A percentile compares a stretch with the other conserved stretches of the same genome.
Conservation (phyloP, 768 basidiomycete genomes). For the Termitomyces sp. region DNA sequence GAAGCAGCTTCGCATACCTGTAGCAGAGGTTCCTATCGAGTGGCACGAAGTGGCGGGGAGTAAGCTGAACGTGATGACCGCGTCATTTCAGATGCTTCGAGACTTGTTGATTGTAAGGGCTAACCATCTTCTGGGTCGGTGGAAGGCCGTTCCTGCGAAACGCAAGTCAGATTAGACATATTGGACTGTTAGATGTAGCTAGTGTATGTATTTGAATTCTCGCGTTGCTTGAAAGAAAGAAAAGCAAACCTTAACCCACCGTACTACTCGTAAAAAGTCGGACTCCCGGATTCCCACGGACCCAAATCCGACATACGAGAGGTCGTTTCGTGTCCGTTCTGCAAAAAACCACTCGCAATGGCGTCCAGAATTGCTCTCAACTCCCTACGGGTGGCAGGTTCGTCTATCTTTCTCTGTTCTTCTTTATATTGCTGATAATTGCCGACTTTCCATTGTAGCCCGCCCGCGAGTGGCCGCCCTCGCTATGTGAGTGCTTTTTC, state of each 20-base stretch:
- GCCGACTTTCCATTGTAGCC: constrained; percentile 31
- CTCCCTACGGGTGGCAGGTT: constrained; percentile 61
- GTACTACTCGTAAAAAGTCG: no score
- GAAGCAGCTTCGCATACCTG: constrained; percentile 72
- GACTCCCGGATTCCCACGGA: no score
- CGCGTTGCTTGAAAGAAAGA: no score
- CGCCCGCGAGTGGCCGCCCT: constrained; percentile 51
- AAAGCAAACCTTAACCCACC: no score
- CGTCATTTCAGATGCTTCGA: constrained; percentile 85
- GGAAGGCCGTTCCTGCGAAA: constrained; percentile 39
- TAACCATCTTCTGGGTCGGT: constrained; percentile 77
- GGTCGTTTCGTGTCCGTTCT: no score
- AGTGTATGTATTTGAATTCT: neutral
- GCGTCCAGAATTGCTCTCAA: constrained; percentile 69
- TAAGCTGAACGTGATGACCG: constrained; percentile 83
- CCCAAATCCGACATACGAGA: no score
- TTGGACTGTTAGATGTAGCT: neutral
- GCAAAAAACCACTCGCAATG: constrained; percentile 35
- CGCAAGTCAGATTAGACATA: constrained; percentile 14
- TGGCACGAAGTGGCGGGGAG: constrained; percentile 96
- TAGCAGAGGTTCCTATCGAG: constrained; percentile 81
- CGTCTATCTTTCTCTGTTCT: constrained; percentile 14
- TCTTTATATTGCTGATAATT: no score
- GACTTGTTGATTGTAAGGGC: constrained; percentile 82
- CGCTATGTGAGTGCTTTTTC: constrained; percentile 40